Percentiles rank a stretch among this genome's conserved stretches.
Evolutionary conservation across 2,329 filamentous ascomycete species (phyloP).

Genomic region (Fusarium sp.): DNA sequence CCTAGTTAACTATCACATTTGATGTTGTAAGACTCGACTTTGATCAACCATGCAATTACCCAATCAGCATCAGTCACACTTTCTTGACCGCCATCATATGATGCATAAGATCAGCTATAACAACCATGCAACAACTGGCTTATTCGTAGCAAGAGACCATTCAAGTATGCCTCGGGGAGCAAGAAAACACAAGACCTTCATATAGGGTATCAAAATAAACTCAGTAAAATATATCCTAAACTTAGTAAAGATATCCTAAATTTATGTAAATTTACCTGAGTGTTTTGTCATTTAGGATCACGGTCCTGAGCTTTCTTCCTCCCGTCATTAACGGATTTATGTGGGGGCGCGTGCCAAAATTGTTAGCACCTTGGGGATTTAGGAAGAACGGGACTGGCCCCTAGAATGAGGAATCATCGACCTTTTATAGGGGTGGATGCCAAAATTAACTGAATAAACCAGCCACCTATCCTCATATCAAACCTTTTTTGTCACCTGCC

Average conservation of each 20-base stretch:
- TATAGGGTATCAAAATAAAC: too few species aligned
- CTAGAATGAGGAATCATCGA: neutral
- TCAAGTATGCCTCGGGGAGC: neutral
- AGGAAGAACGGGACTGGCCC: neutral
- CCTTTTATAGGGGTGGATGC: neutral
- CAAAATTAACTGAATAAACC: neutral
- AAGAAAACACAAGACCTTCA: too few species aligned
- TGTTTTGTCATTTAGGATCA: too few species aligned
- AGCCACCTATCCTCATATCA: neutral
- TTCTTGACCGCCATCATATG: conserved; percentile 1
- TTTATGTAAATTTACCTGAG: too few species aligned
- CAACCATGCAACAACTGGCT: neutral
- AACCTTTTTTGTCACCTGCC: neutral
- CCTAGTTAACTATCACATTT: neutral
- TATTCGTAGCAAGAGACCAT: neutral
- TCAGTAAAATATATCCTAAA: too few species aligned
- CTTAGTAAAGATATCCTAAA: too few species aligned
- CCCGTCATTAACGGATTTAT: conserved; percentile 23
- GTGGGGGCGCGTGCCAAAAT: conserved; percentile 17
- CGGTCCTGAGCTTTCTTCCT: too few species aligned
- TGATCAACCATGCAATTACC: neutral
- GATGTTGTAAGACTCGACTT: neutral
- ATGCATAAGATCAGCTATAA: neutral
- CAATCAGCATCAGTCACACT: conserved; percentile 3
- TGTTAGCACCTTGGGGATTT: conserved; percentile 28